Base-by-base conservation (phyloP, 345 rosid species). In the Litchi chinensis region DNA sequence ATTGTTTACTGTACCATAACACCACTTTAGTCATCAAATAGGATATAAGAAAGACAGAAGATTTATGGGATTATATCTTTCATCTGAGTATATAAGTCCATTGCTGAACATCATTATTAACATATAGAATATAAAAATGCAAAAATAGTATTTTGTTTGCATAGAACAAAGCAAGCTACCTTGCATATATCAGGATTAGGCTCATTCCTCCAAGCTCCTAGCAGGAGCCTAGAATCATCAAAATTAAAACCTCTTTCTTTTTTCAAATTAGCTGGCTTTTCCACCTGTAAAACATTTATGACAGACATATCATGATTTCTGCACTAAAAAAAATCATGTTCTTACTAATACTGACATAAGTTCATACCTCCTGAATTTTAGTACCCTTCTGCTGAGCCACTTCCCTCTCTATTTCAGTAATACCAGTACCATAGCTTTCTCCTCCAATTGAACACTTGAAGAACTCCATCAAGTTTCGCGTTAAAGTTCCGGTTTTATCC, bases 371-470 rank as follows among this genome's bases (percentile, higher is more conserved):
- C 86, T 88, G 93, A 56, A 94, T 44, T 85, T 88, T 91, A 63
- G 86, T 76, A 79, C 98, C 99, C 84, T 70, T 89, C 72, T 90
- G 88, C 78, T 88, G 86, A 22, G 97, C 93, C 54, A 90, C 87
- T 39, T 90, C 99, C 84, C 81, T 88, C 84, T 97, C 99, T 76
- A 92, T 93, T 85, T 94, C 99, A 75, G 98, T 97, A 83, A 92
- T 70, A 76, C 99, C 99, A 79, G 91, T 82, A 76, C 99, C 99
- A 85, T 97, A 97, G 67, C 86, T 84, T 85, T 90, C 93, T 77
- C 98, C 99, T 80, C 96, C 99, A 86, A 97, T 93, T 50, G 99
- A 94, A 85, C 99, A 94, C 89, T 97, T 97, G 79, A 97, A 97
- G 83, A 97, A 97, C 89, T 97, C 99, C 99, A 97, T 97, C 84